Base-by-base conservation (phyloP, 192 early-diverging fungal genomes). In the Coemansia pectinata region DNA sequence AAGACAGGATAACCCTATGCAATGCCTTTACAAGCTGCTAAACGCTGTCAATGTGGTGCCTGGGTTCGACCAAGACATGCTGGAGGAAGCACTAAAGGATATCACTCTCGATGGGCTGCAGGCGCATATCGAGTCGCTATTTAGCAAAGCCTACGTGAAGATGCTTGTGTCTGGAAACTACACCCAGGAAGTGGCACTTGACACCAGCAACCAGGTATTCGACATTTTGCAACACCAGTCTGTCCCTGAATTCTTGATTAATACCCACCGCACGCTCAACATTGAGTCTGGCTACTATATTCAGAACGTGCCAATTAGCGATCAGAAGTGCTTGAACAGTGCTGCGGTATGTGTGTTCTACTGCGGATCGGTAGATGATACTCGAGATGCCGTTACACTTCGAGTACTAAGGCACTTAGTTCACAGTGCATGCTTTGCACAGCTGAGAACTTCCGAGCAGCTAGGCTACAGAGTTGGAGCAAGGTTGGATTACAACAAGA, bases 401-500 rank as follows among this genome's bases (percentile, higher is more conserved):
- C 71, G 75, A 42, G 76, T 97, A 33, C 68, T 98, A 57, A 84
- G 81, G 1, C 90, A 91, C 42, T 92, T 96, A 57, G 74, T 87
- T 8, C 73, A 88, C 33, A 90, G 95, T 65, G 92, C 93, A 17
- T 89, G 87, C 58, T 99, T 97, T 80, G 88, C 96, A 74, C 88
- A 94, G 66, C 74, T 99, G 48, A 87, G 96, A 27, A 98, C 96
- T 10, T 94, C 96, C 62, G 91, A 93, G 67, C 89, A 93, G 70
- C 83, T 93, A 23, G 92, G 92, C 0, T 91, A 91, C 68, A 58
- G 82, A 0, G 69, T 67, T n/a, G 1, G 14, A 9, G 38, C 69
- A 14, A 6, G 2, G 1, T 3, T 23, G 7, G n/a, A 0, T 7
- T 23, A 9, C 10, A 42, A n/a, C 7, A 57, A 38, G 2, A 23